Evolutionary conservation across 2,329 filamentous ascomycete genomes (phyloP).

Genomic region (Diaporthe citri): DNA sequence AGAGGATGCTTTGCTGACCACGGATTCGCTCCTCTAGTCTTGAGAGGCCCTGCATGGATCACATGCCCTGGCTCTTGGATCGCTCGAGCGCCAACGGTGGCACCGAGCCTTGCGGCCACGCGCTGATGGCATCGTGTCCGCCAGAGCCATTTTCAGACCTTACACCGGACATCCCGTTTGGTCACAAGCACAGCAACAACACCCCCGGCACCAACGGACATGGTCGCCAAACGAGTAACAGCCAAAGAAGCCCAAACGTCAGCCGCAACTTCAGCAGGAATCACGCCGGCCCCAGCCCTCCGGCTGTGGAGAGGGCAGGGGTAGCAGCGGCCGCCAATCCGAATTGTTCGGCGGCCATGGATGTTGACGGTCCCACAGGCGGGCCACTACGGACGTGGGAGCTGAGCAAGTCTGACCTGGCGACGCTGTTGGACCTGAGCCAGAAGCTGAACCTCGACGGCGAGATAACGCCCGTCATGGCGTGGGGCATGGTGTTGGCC

Average conservation of each 20-base stretch:
- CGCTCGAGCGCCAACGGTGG: conserved; percentile 69
- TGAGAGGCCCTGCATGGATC: conserved; percentile 93
- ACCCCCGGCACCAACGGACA: conserved; percentile 46
- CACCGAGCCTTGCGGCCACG: conserved; percentile 82
- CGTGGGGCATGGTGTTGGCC: conserved; percentile 84
- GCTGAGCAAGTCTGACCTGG: conserved; percentile 79
- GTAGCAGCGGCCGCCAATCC: background rate
- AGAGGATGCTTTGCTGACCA: conserved; percentile 33
- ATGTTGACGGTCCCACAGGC: conserved; percentile 14
- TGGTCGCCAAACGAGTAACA: conserved; percentile 51
- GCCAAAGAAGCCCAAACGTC: conserved; percentile 39
- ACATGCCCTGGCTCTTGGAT: conserved; percentile 83
- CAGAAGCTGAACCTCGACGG: conserved; percentile 85
- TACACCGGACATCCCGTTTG: conserved; percentile 66
- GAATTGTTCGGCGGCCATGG: background rate
- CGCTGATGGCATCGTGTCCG: conserved; percentile 92
- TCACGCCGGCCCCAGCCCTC: background rate
- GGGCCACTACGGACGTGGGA: conserved; percentile 79
- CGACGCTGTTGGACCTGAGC: conserved; percentile 87
- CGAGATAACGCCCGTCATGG: conserved; percentile 96
- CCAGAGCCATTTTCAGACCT: conserved; percentile 71
- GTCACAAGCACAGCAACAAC: conserved; percentile 56
- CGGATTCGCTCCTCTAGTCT: conserved; percentile 69
- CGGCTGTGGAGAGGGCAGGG: background rate
- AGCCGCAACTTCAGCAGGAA: conserved; percentile 32